phyloP scores from a whole-genome alignment of 2,329 filamentous ascomycete genomes.

The Pseudogymnoascus sp. region DNA sequence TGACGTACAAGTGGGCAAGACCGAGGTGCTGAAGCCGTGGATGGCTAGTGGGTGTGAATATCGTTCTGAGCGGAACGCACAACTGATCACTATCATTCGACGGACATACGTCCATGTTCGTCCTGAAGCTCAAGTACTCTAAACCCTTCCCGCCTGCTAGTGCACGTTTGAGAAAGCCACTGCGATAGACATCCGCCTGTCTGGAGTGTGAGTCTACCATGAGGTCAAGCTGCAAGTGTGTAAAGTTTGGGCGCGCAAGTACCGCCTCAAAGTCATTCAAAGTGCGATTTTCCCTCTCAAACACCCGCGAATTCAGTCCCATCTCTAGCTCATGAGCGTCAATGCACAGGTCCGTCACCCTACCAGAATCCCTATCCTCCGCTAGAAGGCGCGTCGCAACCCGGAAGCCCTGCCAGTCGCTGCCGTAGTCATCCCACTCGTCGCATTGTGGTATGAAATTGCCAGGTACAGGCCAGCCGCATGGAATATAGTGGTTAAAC shows the following conservation, averaged over 20 bases:
- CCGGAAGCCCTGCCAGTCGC: constrained; percentile 27
- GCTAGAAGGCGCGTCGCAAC: constrained; percentile 23
- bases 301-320: constrained; percentile 27
- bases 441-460: background rate
- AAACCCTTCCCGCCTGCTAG: constrained; percentile 20
- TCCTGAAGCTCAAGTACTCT: constrained; percentile 20
- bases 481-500: background rate
- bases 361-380: constrained; percentile 14
- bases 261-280: constrained; percentile 21
- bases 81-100: no score
- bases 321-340: constrained; percentile 25
- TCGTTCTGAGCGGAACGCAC: constrained; percentile 18
- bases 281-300: constrained; percentile 20
- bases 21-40: constrained; percentile 25
- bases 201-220: constrained; percentile 10
- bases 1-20: constrained; percentile 23
- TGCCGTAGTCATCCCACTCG: constrained; percentile 14
- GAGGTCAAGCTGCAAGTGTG: constrained; percentile 24
- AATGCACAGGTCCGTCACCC: constrained; percentile 29
- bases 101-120: background rate
- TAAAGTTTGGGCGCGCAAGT: constrained; percentile 22
- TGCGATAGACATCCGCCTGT: constrained; percentile 8
- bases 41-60: constrained; percentile 28
- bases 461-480: background rate
- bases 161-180: background rate